These are phyloP conservation scores for Wickerhamiella alocasiicola DNA, from an alignment of 805 yeast genomes.

Conservation along the genomic window DNA sequence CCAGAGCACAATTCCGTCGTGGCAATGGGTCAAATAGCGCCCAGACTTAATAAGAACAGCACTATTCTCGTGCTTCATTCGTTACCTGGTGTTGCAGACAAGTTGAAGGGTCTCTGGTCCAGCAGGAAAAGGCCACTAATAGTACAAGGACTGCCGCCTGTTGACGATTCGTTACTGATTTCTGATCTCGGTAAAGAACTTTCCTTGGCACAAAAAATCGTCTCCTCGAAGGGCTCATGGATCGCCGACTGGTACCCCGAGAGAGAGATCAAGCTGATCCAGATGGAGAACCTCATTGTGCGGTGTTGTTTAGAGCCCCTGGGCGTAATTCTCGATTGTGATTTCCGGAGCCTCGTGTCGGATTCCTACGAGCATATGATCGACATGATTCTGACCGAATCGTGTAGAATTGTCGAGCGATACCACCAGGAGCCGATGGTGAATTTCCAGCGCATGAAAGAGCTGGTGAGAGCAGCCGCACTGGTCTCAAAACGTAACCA, in stretches of 20 bases:
- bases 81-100: constrained; percentile 1
- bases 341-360: neutral
- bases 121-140: neutral
- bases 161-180: neutral
- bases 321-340: neutral
- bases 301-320: constrained; percentile 1
- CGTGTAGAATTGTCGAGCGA: constrained; percentile 20
- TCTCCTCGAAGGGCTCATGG: neutral
- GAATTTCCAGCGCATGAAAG: neutral
- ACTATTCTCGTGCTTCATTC: neutral
- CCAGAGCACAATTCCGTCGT: neutral
- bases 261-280: neutral
- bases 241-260: neutral
- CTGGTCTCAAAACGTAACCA: too few species aligned
- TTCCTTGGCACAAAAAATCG: constrained; percentile 1
- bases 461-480: neutral
- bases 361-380: neutral
- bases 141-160: constrained; percentile 2
- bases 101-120: neutral
- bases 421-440: constrained; percentile 2
- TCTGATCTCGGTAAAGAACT: neutral
- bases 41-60: neutral
- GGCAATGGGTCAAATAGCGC: neutral
- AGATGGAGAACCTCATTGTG: constrained; percentile 7
- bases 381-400: constrained; percentile 5